phyloP scores from a whole-genome alignment of 2,329 filamentous ascomycete species.

The Trichoderma guizhouense region DNA sequence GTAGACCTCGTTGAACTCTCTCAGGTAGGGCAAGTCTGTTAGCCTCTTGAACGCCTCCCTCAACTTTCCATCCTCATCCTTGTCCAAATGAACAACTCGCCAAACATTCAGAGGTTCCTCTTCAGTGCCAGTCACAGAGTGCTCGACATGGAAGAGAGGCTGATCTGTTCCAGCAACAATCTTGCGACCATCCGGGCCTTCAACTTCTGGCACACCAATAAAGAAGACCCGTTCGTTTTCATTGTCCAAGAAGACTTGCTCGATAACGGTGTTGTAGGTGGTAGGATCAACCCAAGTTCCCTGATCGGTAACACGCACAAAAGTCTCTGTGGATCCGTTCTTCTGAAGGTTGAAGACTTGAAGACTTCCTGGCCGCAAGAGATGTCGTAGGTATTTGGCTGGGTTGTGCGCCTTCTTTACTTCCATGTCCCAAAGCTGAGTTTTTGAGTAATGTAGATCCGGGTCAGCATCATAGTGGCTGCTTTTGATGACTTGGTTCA shows the following conservation, averaged over 20 bases:
- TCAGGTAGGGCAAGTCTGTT: conserved; percentile 6
- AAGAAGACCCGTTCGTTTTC: conserved; percentile 18
- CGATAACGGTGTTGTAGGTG: conserved; percentile 19
- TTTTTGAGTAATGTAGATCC: conserved; percentile 21
- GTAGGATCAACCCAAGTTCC: conserved; percentile 49
- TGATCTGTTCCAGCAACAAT: conserved; percentile 21
- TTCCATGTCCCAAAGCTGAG: conserved; percentile 23
- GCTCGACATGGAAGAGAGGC: conserved; percentile 21
- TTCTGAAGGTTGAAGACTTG: conserved; percentile 18
- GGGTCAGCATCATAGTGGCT: conserved; percentile 19
- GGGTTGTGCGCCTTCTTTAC: conserved; percentile 21
- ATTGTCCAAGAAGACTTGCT: conserved; percentile 21
- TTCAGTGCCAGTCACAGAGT: conserved; percentile 13
- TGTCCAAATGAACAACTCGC: conserved; percentile 17
- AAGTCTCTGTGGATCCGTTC: conserved; percentile 19
- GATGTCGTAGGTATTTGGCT: conserved; percentile 17
- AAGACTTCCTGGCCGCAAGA: conserved; percentile 20
- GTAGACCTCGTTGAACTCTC: conserved; percentile 19
- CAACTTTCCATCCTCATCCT: conserved; percentile 11
- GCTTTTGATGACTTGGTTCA: conserved; percentile 20
- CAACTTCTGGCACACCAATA: conserved; percentile 19
- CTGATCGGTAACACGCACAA: conserved; percentile 56
- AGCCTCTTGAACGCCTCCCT: background rate
- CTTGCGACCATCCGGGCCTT: conserved; percentile 16
- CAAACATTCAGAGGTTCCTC: conserved; percentile 19